Evolutionary conservation across 345 rosid species (phyloP), one percentile per base, ranked within the genome.

Genomic region (Brassica nigra): DNA sequence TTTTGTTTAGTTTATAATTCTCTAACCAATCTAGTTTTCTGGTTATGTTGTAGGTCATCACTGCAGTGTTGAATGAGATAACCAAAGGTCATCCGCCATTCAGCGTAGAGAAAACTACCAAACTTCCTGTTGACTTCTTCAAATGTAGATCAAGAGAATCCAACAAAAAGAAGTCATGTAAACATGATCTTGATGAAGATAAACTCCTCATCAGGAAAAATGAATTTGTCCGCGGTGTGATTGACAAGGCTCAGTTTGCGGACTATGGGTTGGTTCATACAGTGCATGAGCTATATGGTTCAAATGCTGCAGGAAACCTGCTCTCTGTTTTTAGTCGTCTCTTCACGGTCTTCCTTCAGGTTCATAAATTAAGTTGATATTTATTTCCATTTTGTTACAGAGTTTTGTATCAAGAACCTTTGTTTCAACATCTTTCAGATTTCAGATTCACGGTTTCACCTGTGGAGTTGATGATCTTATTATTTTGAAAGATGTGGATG

Each of bases 391-490:
- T 28, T 62, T 37, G 39, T 67, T 29, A 69, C 59, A 36, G 54
- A 68, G 18, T 29, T 75, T 36, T 61, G 72, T 36, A 73, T 80
- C 77, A 75, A 81, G 57, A 61, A 55, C 66, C 31, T 52, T 69
- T 62, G 78, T 12, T 37, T 84, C 6, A 63, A 76, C 78, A 71
- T 85, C 80, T 73, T 88, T 80, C 88, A 93, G 98, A 88, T 73
- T 88, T 80, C 88, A 93, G 98, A 88, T 82, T 89, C 98, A 95
- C 78, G 98, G 97, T 62, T 93, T 95, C 83, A 95, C 99, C 0
- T 95, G 99, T 85, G 99, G 99, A 68, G 91, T 95, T 57, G 97
- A 95, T 84, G 99, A 95, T 84, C 95, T 95, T 76, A 85, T 95
- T 80, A 83, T 95, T 71, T 70, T 81, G 77, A 84, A 88, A 83